These are phyloP conservation scores for Colletotrichum acutatum DNA, from an alignment of 2,329 filamentous ascomycete species.

Conservation along the genomic window DNA sequence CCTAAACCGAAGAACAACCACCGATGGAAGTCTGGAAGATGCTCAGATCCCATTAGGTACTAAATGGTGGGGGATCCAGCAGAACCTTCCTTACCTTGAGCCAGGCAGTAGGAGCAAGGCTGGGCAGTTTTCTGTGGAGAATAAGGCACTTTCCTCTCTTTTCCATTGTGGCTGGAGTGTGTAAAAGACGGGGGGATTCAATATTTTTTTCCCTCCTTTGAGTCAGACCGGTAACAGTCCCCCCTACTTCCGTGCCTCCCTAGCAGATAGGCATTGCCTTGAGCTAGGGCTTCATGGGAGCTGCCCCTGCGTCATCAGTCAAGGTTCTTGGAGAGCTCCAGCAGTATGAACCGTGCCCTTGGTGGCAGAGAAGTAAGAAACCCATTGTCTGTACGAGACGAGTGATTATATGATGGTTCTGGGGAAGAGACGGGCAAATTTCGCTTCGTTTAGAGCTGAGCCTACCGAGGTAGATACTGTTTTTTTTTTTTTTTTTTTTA, in stretches of 20 bases:
- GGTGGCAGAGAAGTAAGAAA: background rate
- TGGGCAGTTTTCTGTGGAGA: background rate
- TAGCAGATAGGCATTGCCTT: too few relatives aligned
- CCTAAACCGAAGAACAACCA: background rate
- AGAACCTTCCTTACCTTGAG: too few relatives aligned
- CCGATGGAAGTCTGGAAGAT: background rate
- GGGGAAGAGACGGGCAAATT: background rate
- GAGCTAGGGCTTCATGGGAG: background rate
- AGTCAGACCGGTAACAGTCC: background rate
- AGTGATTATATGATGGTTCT: background rate
- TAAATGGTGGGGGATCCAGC: background rate
- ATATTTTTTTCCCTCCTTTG: background rate
- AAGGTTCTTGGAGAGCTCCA: background rate
- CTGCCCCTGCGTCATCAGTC: background rate
- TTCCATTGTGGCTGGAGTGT: background rate
- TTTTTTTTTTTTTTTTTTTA: too few relatives aligned
- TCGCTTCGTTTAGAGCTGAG: background rate
- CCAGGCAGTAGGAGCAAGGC: background rate
- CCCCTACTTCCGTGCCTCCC: background rate
- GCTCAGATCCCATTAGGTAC: background rate
- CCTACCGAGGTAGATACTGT: too few relatives aligned
- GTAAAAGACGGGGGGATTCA: background rate
- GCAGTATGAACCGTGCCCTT: background rate
- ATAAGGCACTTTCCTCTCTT: background rate
- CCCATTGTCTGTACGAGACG: background rate